Conservation (phyloP, 2,329 filamentous ascomycete species). For the Huntiella abstrusa region DNA sequence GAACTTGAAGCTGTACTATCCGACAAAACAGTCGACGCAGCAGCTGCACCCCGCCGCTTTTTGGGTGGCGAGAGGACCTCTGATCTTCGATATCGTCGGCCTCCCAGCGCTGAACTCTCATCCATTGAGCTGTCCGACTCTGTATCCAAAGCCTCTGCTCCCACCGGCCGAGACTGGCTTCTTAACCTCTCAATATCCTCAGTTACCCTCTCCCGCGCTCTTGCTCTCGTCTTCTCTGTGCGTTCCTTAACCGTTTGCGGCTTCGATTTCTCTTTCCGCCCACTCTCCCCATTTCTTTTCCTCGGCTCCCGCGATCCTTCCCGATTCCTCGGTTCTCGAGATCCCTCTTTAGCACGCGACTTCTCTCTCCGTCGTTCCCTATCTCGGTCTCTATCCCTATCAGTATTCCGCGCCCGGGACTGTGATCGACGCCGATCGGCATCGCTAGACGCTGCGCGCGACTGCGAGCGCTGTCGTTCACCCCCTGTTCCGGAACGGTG, state of each 20-base stretch:
- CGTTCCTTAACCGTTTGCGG: background rate
- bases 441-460: background rate
- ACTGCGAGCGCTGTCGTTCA: background rate
- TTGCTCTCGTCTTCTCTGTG: slow-evolving; percentile 13
- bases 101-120: slow-evolving; percentile 11
- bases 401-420: background rate
- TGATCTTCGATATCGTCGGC: slow-evolving; percentile 2
- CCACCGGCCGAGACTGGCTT: slow-evolving; percentile 3
- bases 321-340: background rate
- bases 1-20: background rate
- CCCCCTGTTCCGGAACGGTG: background rate
- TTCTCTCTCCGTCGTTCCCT: background rate
- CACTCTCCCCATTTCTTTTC: background rate
- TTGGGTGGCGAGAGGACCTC: slow-evolving; percentile 2
- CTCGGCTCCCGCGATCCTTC: background rate
- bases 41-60: background rate
- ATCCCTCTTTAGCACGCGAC: background rate
- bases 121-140: slow-evolving; percentile 4
- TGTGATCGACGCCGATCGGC: background rate
- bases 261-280: background rate
- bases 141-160: slow-evolving; percentile 9
- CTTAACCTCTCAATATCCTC: slow-evolving; percentile 11
- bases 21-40: background rate
- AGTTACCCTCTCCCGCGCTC: slow-evolving; percentile 13
- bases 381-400: background rate